A percentile compares a stretch with the other conserved stretches of the same genome.
phyloP scores from a whole-genome alignment of 306 rosid genomes.

The Luffa aegyptiaca region DNA sequence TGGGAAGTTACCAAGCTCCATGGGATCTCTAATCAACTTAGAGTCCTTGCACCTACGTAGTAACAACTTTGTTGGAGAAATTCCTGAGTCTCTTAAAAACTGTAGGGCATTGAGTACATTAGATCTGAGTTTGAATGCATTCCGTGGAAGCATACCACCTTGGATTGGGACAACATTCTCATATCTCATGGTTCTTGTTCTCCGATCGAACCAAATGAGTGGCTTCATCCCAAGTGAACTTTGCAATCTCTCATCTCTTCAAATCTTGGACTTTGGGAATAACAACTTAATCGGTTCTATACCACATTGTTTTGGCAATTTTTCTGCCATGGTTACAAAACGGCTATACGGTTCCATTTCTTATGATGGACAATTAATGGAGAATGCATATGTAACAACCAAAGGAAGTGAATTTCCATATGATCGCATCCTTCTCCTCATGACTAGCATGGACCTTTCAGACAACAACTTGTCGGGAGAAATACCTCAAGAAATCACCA shows the following conservation, averaged over 20 bases:
- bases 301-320: slow-evolving; percentile 10
- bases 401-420: background rate
- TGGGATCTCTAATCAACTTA: slow-evolving; percentile 7
- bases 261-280: slow-evolving; percentile 9
- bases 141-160: slow-evolving; percentile 11
- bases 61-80: slow-evolving; percentile 15
- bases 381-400: background rate
- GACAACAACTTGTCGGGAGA: fast-evolving
- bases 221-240: slow-evolving; percentile 9
- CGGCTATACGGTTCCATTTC: background rate
- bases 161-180: slow-evolving; percentile 5
- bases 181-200: background rate
- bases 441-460: slow-evolving; percentile 11
- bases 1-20: slow-evolving; percentile 22
- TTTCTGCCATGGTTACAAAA: slow-evolving; percentile 10
- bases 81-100: background rate
- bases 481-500: slow-evolving; percentile 6
- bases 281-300: slow-evolving; percentile 5
- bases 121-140: slow-evolving; percentile 4
- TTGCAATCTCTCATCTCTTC: slow-evolving; percentile 6
- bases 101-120: background rate
- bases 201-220: slow-evolving; percentile 11
- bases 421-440: background rate
- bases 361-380: background rate
- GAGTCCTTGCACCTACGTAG: slow-evolving; percentile 7